A percentile compares a stretch with the other conserved stretches of the same genome.
Evolutionary conservation across 192 early-diverging fungal species (phyloP).

Genomic region (Lobosporangium transversale): DNA sequence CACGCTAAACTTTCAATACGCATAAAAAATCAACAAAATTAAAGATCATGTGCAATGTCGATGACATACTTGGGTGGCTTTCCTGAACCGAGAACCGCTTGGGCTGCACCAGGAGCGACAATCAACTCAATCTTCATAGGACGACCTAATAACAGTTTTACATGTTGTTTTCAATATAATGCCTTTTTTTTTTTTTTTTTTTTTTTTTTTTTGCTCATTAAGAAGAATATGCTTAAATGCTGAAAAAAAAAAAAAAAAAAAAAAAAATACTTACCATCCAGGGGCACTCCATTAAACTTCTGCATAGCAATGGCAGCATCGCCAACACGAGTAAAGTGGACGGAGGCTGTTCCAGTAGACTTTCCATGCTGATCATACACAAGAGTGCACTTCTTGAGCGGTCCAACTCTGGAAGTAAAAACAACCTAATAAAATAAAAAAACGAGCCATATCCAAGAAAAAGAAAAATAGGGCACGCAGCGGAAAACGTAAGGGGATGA

Average conservation of each 20-base stretch:
- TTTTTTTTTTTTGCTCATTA: too few species aligned
- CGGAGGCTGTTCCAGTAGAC: conserved; percentile 59
- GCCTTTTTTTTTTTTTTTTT: too few species aligned
- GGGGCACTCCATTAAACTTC: conserved; percentile 61
- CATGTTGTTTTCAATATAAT: too few species aligned
- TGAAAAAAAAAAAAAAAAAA: neutral
- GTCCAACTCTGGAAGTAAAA: conserved; percentile 56
- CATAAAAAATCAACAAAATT: too few species aligned
- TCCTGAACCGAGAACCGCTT: conserved; percentile 37
- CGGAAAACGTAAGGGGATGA: neutral
- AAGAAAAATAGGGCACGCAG: neutral
- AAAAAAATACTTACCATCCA: conserved; percentile 46
- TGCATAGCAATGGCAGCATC: conserved; percentile 58
- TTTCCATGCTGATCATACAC: conserved; percentile 63
- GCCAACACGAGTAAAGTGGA: conserved; percentile 55
- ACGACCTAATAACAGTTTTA: too few species aligned
- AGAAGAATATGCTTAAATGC: neutral
- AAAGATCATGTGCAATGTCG: too few species aligned
- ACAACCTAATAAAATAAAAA: conserved; percentile 31
- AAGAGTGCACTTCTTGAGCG: conserved; percentile 59
- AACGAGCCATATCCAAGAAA: neutral
- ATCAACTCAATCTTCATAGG: conserved; percentile 61
- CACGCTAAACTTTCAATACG: too few species aligned
- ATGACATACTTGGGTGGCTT: conserved; percentile 27
- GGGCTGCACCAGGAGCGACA: conserved; percentile 48